Conservation (phyloP, 2,329 filamentous ascomycete genomes). For the Monosporascus sp. region DNA sequence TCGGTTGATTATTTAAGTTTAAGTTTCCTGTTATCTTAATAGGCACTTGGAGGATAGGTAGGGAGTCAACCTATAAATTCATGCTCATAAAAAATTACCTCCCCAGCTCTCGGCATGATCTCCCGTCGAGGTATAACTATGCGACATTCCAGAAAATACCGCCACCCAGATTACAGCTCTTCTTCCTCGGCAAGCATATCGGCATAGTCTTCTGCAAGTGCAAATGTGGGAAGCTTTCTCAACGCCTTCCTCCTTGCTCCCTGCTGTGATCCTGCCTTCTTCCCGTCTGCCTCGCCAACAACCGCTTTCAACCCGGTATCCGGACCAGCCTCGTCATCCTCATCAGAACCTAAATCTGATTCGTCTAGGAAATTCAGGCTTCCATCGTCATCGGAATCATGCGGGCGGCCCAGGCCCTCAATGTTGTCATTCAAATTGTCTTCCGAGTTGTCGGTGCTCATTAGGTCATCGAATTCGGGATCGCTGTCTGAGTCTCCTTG, state of each 20-base stretch:
- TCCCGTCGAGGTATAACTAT: too few relatives aligned
- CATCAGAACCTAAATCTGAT: conserved; percentile 32
- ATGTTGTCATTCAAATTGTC: conserved; percentile 45
- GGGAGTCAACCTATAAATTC: too few relatives aligned
- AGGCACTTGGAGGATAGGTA: too few relatives aligned
- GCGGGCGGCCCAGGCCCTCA: conserved; percentile 33
- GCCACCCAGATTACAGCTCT: conserved; percentile 7
- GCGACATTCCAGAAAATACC: neutral
- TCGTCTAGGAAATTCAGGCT: conserved; percentile 30
- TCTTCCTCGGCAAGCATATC: conserved; percentile 67
- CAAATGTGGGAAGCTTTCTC: conserved; percentile 87
- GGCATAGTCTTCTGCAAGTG: conserved; percentile 89
- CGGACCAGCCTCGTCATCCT: conserved; percentile 36
- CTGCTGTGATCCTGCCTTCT: conserved; percentile 32
- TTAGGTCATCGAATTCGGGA: conserved; percentile 40
- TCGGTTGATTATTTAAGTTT: too few relatives aligned
- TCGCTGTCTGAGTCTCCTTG: conserved; percentile 56
- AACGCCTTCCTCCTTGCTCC: conserved; percentile 74
- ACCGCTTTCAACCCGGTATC: conserved; percentile 35
- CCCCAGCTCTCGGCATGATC: too few relatives aligned
- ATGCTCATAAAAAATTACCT: too few relatives aligned
- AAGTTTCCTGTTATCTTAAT: too few relatives aligned
- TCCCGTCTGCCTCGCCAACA: conserved; percentile 37
- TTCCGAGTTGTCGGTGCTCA: conserved; percentile 40
- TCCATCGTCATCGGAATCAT: conserved; percentile 36